Conservation (phyloP, 228 moss, liverwort and hornwort genomes). For the Sphagnum magellanicum region DNA sequence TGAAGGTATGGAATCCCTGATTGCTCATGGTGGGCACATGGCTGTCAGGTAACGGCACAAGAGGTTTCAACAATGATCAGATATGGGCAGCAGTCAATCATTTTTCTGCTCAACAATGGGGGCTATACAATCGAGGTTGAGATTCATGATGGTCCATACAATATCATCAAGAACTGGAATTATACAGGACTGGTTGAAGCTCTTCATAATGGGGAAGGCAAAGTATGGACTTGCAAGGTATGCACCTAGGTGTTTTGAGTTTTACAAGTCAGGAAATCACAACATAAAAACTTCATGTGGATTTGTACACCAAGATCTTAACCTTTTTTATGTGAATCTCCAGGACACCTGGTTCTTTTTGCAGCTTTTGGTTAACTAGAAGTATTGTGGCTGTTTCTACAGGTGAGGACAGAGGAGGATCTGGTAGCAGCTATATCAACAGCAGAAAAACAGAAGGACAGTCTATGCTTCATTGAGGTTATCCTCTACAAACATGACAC, state of each 20-base stretch:
- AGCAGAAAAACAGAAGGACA: slow-evolving; percentile 41
- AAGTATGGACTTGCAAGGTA: slow-evolving; percentile 56
- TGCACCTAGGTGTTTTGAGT: too few relatives aligned
- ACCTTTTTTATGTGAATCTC: too few relatives aligned
- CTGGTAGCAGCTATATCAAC: slow-evolving; percentile 59
- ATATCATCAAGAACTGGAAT: slow-evolving; percentile 74
- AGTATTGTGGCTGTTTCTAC: slow-evolving; percentile 1
- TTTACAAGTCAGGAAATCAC: too few relatives aligned
- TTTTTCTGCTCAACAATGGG: slow-evolving; percentile 72
- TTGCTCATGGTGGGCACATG: background rate
- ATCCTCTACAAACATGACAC: slow-evolving; percentile 88
- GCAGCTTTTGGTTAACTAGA: too few relatives aligned
- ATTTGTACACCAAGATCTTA: too few relatives aligned
- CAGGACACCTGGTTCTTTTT: too few relatives aligned
- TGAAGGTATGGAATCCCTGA: background rate
- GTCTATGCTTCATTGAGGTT: slow-evolving; percentile 82
- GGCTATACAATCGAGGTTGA: slow-evolving; percentile 84
- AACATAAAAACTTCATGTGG: too few relatives aligned
- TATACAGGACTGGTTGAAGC: slow-evolving; percentile 70
- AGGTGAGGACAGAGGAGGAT: slow-evolving; percentile 91
- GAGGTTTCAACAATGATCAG: slow-evolving; percentile 75
- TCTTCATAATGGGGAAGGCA: slow-evolving; percentile 55
- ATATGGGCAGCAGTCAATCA: slow-evolving; percentile 43
- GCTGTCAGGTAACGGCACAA: slow-evolving; percentile 48
- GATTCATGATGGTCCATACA: slow-evolving; percentile 84